These are phyloP conservation scores for Monosporascus ibericus DNA, from an alignment of 2,329 filamentous ascomycete genomes.

Conservation along the genomic window DNA sequence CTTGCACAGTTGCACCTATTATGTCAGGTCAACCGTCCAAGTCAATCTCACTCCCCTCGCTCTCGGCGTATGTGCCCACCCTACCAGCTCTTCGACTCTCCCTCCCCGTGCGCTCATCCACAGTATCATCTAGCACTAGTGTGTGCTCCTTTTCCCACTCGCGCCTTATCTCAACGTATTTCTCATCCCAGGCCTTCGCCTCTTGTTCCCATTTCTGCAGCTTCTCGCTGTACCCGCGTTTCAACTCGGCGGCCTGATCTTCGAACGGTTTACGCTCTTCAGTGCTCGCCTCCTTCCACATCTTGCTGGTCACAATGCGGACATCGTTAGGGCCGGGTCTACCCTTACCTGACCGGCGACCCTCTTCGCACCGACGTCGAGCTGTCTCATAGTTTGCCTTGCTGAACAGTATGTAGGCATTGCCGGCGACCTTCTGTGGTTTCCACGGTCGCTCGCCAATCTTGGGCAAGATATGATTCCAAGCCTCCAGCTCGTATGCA, in stretches of 20 bases:
- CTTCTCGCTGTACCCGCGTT: slow-evolving; percentile 54
- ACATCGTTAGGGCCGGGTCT: slow-evolving; percentile 73
- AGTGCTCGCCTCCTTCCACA: slow-evolving; percentile 76
- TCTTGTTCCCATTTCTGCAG: slow-evolving; percentile 54
- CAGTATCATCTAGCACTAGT: slow-evolving; percentile 23
- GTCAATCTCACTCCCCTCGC: slow-evolving; percentile 19
- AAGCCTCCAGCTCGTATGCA: slow-evolving; percentile 49
- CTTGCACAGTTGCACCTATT: slow-evolving; percentile 6
- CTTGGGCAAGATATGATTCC: slow-evolving; percentile 43
- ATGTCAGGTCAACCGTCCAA: no score
- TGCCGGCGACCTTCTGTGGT: slow-evolving; percentile 68
- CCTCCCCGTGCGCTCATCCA: no score
- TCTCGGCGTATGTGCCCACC: slow-evolving; percentile 15
- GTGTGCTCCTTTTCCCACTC: slow-evolving; percentile 50
- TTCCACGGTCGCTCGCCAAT: slow-evolving; percentile 72
- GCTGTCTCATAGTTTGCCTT: slow-evolving; percentile 67
- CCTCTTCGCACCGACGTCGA: slow-evolving; percentile 55
- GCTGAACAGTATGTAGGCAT: slow-evolving; percentile 85
- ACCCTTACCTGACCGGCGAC: slow-evolving; percentile 56
- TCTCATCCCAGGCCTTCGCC: slow-evolving; percentile 66
- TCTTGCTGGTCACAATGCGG: slow-evolving; percentile 75
- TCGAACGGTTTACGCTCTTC: slow-evolving; percentile 73
- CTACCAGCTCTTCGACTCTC: not conserved
- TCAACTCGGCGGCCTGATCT: slow-evolving; percentile 65
- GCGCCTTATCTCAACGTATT: slow-evolving; percentile 48